These are phyloP conservation scores for Venturia oleaginea DNA, from an alignment of 2,329 filamentous ascomycete species.

Conservation along the genomic window DNA sequence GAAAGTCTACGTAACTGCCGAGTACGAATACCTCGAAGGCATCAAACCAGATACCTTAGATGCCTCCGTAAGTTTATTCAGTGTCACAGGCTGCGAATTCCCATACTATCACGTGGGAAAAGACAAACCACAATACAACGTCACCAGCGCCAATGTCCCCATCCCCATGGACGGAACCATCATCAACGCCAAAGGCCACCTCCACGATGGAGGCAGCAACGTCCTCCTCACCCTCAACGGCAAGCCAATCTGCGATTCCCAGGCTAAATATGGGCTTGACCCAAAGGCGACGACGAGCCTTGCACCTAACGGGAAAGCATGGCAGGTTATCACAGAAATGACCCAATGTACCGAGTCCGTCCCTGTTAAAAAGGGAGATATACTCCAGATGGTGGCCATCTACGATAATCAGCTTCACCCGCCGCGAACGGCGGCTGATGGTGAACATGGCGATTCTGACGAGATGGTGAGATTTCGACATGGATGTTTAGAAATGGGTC, in stretches of 20 bases:
- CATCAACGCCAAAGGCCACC: constrained; percentile 13
- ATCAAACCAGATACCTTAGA: not conserved
- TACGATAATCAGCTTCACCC: constrained; percentile 12
- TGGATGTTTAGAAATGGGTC: no score
- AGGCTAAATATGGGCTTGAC: constrained; percentile 9
- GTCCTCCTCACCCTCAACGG: constrained; percentile 10
- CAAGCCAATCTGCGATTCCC: constrained; percentile 8
- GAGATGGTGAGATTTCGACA: constrained; percentile 11
- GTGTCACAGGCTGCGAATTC: constrained; percentile 13
- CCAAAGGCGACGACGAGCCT: not conserved
- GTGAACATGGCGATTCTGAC: constrained; percentile 1
- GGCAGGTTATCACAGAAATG: constrained; percentile 14
- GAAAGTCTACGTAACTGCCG: constrained; percentile 9
- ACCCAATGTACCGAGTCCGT: constrained; percentile 7
- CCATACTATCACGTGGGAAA: constrained; percentile 12
- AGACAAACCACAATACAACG: constrained; percentile 10
- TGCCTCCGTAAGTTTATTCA: constrained; percentile 7
- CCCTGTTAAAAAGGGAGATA: constrained; percentile 13
- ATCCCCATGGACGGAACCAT: constrained; percentile 13
- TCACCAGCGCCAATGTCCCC: constrained; percentile 9
- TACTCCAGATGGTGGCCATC: constrained; percentile 6
- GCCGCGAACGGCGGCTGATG: not conserved
- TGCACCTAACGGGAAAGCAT: constrained; percentile 5
- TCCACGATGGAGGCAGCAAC: not conserved
- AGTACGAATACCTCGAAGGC: constrained; percentile 8